Percentiles rank a stretch among this genome's conserved stretches.
These are phyloP conservation scores for Colletotrichum lini DNA, from an alignment of 2,329 filamentous ascomycete species.

Conservation along the genomic window DNA sequence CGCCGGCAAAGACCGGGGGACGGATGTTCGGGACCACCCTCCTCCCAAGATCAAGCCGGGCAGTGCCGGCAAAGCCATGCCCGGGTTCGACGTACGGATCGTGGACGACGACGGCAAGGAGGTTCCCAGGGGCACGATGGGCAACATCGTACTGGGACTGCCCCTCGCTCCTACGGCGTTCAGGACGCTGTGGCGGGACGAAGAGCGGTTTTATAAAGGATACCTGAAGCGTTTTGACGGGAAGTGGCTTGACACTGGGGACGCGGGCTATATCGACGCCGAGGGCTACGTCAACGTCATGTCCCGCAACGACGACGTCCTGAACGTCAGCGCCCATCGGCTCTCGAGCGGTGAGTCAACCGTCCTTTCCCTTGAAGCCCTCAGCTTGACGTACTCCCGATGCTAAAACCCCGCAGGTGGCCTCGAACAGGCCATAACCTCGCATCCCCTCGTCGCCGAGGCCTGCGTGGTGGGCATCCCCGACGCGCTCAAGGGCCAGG, in stretches of 20 bases:
- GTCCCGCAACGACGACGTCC: constrained; percentile 84
- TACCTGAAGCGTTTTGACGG: constrained; percentile 88
- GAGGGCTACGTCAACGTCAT: constrained; percentile 78
- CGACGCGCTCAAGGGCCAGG: constrained; percentile 87
- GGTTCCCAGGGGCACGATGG: constrained; percentile 81
- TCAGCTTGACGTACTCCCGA: neutral
- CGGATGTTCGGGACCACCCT: constrained; percentile 54
- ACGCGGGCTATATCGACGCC: constrained; percentile 87
- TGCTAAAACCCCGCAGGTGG: constrained; percentile 68
- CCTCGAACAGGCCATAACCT: constrained; percentile 92
- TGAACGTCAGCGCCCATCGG: constrained; percentile 95
- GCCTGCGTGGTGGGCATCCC: constrained; percentile 90
- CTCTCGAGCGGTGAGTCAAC: constrained; percentile 81
- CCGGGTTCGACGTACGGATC: constrained; percentile 88
- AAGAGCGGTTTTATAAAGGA: constrained; percentile 86
- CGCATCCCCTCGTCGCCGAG: constrained; percentile 84
- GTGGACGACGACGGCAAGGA: constrained; percentile 86
- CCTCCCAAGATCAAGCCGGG: constrained; percentile 80
- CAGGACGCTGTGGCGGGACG: constrained; percentile 87
- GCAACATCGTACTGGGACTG: constrained; percentile 88
- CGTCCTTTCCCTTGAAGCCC: neutral
- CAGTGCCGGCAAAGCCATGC: constrained; percentile 91
- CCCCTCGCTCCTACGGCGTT: constrained; percentile 90
- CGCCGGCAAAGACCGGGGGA: constrained; percentile 68
- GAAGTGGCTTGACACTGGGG: constrained; percentile 91